Conservation (phyloP, 768 basidiomycete species). For the Dentipellis fragilis region DNA sequence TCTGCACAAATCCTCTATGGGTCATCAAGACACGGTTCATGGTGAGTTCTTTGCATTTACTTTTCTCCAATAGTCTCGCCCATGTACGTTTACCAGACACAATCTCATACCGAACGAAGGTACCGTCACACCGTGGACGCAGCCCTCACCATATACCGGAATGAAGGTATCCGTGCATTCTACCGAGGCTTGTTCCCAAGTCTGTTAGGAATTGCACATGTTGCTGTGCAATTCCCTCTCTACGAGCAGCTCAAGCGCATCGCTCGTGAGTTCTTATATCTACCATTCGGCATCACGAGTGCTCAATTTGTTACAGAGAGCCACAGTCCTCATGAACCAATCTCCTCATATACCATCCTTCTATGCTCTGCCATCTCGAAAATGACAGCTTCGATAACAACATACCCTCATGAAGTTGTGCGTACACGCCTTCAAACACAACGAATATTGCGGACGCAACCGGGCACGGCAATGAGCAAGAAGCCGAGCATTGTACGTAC, state of each 20-base stretch:
- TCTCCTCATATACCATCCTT: slow-evolving; percentile 60
- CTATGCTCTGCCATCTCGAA: slow-evolving; percentile 89
- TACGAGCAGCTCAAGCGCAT: slow-evolving; percentile 87
- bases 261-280: slow-evolving; percentile 42
- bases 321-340: slow-evolving; percentile 18
- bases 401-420: slow-evolving; percentile 97
- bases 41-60: slow-evolving; percentile 36
- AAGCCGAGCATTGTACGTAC: slow-evolving; percentile 64
- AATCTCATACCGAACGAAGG: slow-evolving; percentile 63
- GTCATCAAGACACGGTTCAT: slow-evolving; percentile 99
- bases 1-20: slow-evolving; percentile 94
- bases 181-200: slow-evolving; percentile 94
- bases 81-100: slow-evolving; percentile 45
- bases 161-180: slow-evolving; percentile 81
- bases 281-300: background rate
- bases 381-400: slow-evolving; percentile 91
- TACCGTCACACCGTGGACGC: slow-evolving; percentile 91
- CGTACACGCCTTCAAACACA: slow-evolving; percentile 96
- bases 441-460: slow-evolving; percentile 37
- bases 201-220: slow-evolving; percentile 85
- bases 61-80: background rate
- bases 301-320: slow-evolving; percentile 7
- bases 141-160: slow-evolving; percentile 77
- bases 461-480: slow-evolving; percentile 51
- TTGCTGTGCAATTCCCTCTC: slow-evolving; percentile 94